Base-by-base conservation (phyloP, 1,139 yeast species). In the Yamadazyma jaroonii region DNA sequence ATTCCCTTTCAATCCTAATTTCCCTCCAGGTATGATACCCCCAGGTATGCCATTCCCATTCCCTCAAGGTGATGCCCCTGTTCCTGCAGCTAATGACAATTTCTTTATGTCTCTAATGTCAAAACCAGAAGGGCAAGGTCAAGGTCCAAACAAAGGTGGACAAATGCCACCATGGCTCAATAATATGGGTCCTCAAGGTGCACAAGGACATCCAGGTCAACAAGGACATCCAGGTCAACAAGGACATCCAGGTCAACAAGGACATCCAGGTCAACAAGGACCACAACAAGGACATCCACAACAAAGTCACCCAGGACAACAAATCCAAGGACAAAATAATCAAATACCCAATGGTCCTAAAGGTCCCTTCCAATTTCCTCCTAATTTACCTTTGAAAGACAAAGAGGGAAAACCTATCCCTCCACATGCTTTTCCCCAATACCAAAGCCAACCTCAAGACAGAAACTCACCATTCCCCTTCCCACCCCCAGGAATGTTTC, bases 61-160 rank as follows among this genome's bases (percentile, higher is more conserved):
- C 17, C 37, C 36, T 8, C 45, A 36, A 20, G 37, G 35, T 38
- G 31, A 27, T 29, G 34, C 6, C 6, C 20, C 20, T 4, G 20
- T 6, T 17, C 45, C 37, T 35, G 36, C 26, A 42, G 20, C 50
- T 54, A 74, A 74, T 46, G 81, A 77, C 43, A 60, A 74, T 5
- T 79, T 79, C 45, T 77, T 79, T 54, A 64, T 72, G 63, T 74
- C 83, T 0, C 59, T 79, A 40, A 56, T 78, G 51, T 46, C 37
- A 7, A 44, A 44, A 22, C 27, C 24, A 12, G 40, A 29, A 17
- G 36, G 25, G 11, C 45, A 34, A 27, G 42, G 28, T 14, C 49
- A 37, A 5, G 40, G 28, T 11, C 40, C 36, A n/a, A 31, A 25
- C n/a, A n/a, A n/a, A n/a, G n/a, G n/a, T n/a, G 20, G 20, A 17